phyloP scores from a whole-genome alignment of 148 eudicot genomes.

The Drosera capensis region DNA sequence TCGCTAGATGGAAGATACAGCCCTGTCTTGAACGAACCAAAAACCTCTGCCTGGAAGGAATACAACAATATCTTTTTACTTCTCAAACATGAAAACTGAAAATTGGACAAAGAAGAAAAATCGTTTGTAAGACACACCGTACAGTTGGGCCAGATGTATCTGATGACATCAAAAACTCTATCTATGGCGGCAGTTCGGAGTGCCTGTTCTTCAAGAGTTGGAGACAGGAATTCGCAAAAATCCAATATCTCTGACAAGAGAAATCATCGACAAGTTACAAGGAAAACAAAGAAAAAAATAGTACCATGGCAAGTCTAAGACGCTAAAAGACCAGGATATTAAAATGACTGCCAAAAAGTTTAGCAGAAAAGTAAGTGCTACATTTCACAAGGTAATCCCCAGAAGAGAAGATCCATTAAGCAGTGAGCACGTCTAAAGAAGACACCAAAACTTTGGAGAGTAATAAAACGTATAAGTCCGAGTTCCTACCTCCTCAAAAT shows the following conservation, averaged over 20 bases:
- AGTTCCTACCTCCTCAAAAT: no score
- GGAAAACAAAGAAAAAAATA: no score
- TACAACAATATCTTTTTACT: not conserved
- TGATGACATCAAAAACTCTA: conserved; percentile 59
- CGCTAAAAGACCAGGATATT: not conserved
- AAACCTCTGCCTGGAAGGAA: conserved; percentile 70
- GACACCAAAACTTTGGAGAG: no score
- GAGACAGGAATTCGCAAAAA: conserved; percentile 88
- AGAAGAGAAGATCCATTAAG: no score
- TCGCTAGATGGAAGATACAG: conserved; percentile 93
- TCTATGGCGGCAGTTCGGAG: conserved; percentile 60
- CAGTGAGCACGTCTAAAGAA: no score
- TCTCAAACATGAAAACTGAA: not conserved
- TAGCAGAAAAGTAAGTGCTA: no score
- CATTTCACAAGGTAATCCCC: no score
- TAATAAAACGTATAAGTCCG: no score
- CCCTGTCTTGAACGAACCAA: conserved; percentile 95
- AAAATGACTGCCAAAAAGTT: no score
- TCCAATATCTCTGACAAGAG: conserved; percentile 63
- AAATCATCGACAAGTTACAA: not conserved
- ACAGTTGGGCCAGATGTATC: conserved; percentile 84
- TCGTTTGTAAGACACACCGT: conserved; percentile 24
- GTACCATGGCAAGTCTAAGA: not conserved
- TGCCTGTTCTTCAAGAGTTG: conserved; percentile 71
- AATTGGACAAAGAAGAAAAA: not conserved